phyloP scores from a whole-genome alignment of 2,329 filamentous ascomycete species.

The Teratosphaeria pseudoeucalypti region DNA sequence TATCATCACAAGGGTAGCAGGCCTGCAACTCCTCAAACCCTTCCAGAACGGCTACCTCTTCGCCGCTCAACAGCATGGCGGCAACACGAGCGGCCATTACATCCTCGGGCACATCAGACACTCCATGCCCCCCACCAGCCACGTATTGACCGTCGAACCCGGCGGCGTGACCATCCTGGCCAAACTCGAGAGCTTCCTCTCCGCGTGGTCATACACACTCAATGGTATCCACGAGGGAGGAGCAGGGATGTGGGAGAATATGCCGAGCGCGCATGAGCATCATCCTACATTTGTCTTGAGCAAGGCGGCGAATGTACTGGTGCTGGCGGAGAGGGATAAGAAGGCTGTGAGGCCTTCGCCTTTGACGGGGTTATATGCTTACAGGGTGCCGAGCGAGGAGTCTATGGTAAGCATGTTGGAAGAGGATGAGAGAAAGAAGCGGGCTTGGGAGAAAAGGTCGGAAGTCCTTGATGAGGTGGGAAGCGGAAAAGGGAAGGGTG shows the following conservation, averaged over 20 bases:
- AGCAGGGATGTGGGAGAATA: constrained; percentile 21
- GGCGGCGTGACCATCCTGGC: constrained; percentile 17
- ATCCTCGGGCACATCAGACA: constrained; percentile 19
- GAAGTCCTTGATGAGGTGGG: constrained; percentile 10
- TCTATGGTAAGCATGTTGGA: background rate
- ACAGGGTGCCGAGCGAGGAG: constrained; percentile 15
- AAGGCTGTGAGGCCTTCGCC: constrained; percentile 17
- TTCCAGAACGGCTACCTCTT: constrained; percentile 20
- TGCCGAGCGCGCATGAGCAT: constrained; percentile 24
- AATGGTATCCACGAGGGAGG: constrained; percentile 12
- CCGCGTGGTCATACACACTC: constrained; percentile 18
- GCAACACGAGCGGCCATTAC: constrained; percentile 19
- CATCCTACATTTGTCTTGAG: constrained; percentile 20
- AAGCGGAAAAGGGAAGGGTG: background rate
- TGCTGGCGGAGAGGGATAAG: constrained; percentile 24
- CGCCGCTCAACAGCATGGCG: constrained; percentile 22
- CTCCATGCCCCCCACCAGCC: constrained; percentile 2
- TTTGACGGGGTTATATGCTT: constrained; percentile 20
- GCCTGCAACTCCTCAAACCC: constrained; percentile 21
- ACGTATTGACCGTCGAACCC: constrained; percentile 12
- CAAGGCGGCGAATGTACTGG: constrained; percentile 11
- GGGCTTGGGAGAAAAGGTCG: constrained; percentile 2
- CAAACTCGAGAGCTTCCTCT: constrained; percentile 21
- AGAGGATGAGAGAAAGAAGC: constrained; percentile 10
- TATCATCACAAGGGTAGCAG: constrained; percentile 13